phyloP scores from a whole-genome alignment of 192 early-diverging fungal genomes.

The Coemansia sp. region DNA sequence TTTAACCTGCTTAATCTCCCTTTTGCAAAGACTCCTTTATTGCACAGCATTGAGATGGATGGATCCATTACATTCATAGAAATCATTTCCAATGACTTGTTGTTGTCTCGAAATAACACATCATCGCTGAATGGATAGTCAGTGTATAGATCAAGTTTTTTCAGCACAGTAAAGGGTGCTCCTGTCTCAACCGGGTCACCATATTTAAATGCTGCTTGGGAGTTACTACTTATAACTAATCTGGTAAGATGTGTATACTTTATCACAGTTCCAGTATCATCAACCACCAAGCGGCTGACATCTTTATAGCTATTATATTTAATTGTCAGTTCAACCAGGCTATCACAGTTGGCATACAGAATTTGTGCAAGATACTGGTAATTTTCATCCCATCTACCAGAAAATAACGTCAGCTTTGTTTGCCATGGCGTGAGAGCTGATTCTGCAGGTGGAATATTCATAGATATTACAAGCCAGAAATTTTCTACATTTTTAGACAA shows the following conservation, averaged over 20 bases:
- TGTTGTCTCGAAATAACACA: slow-evolving; percentile 17
- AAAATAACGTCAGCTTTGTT: not conserved
- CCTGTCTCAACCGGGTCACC: not conserved
- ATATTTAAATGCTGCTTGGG: too few relatives aligned
- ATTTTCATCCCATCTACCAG: not conserved
- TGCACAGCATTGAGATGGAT: not conserved
- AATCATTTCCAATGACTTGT: not conserved
- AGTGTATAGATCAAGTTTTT: not conserved
- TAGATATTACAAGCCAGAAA: not conserved
- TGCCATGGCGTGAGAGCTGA: not conserved
- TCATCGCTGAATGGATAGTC: slow-evolving; percentile 16
- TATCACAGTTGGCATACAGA: not conserved
- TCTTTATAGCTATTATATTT: not conserved
- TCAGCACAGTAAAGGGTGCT: slow-evolving; percentile 13
- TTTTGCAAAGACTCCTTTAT: not conserved
- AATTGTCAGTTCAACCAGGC: not conserved
- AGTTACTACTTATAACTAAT: too few relatives aligned
- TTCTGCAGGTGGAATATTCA: not conserved
- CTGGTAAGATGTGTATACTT: not conserved
- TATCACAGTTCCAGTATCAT: too few relatives aligned
- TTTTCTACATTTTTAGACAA: not conserved
- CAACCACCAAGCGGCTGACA: not conserved
- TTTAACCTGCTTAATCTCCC: not conserved
- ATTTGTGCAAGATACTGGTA: not conserved
- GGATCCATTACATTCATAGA: not conserved